Conservation (phyloP, 1,284 basidiomycete species). For the Meripilus lineatus region DNA sequence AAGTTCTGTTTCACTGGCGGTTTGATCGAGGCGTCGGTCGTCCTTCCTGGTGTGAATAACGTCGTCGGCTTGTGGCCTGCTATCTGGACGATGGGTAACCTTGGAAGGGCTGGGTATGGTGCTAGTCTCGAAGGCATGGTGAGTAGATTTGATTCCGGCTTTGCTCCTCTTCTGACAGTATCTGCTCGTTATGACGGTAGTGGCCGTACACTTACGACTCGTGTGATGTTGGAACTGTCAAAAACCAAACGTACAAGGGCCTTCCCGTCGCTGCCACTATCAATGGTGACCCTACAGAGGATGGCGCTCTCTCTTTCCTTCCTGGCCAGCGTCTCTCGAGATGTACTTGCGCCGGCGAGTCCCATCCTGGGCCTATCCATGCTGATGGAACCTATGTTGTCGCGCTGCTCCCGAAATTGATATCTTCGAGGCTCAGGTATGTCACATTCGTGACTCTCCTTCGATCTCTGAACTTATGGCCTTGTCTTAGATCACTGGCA, state of each 20-base stretch:
- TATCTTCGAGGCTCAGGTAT: conserved; percentile 40
- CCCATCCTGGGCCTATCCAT: conserved; percentile 52
- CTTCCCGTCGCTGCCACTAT: conserved; percentile 34
- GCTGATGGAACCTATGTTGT: conserved; percentile 45
- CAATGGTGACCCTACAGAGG: conserved; percentile 37
- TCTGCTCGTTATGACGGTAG: conserved; percentile 14
- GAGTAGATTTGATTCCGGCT: conserved; percentile 9
- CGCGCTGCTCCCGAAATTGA: conserved; percentile 48
- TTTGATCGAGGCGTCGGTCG: conserved; percentile 66
- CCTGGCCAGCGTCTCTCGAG: conserved; percentile 44
- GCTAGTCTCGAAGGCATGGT: conserved; percentile 53
- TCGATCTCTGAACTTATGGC: conserved; percentile 12
- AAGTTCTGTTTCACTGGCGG: conserved; percentile 95
- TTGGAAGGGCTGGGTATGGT: conserved; percentile 57
- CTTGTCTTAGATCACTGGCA: conserved; percentile 21
- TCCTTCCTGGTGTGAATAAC: conserved; percentile 73
- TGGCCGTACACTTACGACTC: conserved; percentile 55
- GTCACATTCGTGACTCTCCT: conserved; percentile 23
- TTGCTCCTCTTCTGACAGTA: not conserved
- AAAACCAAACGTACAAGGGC: conserved; percentile 41
- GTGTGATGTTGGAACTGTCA: conserved; percentile 54
- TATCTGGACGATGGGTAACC: conserved; percentile 53
- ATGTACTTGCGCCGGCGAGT: conserved; percentile 51
- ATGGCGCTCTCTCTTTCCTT: conserved; percentile 37
- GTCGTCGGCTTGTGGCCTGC: conserved; percentile 50